Conservation (phyloP, 1,284 basidiomycete genomes). For the Paramarasmius palmivorus region DNA sequence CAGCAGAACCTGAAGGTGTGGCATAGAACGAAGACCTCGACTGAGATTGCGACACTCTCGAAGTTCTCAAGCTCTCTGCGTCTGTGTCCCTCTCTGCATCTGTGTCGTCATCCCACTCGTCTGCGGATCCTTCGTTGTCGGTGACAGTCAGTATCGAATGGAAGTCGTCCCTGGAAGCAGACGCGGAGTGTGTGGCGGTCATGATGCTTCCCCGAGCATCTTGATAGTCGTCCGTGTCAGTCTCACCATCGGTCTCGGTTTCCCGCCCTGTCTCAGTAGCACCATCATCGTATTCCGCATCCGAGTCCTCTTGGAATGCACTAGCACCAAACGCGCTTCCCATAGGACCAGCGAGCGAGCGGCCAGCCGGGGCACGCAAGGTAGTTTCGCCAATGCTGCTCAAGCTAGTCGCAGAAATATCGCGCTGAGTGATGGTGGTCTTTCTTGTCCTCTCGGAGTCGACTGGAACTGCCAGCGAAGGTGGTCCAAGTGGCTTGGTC, state of each 20-base stretch:
- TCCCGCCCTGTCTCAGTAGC: conserved; percentile 64
- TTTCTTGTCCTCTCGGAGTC: conserved; percentile 33
- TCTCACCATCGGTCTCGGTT: conserved; percentile 54
- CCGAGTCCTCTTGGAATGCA: conserved; percentile 21
- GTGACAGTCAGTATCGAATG: conserved; percentile 74
- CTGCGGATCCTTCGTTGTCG: conserved; percentile 62
- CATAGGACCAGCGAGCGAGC: conserved; percentile 33
- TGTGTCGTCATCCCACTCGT: conserved; percentile 54
- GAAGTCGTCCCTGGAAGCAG: conserved; percentile 72
- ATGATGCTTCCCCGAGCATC: conserved; percentile 78
- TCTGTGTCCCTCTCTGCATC: no score
- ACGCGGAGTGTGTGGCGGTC: conserved; percentile 47
- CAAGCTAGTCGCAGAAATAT: conserved; percentile 40
- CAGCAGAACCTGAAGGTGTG: conserved; percentile 12
- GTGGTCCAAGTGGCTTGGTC: conserved; percentile 16
- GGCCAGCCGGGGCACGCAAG: conserved; percentile 33
- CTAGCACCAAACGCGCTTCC: conserved; percentile 16
- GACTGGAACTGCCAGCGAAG: conserved; percentile 29
- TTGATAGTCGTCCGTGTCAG: conserved; percentile 77
- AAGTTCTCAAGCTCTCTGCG: conserved; percentile 66
- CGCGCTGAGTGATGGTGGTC: conserved; percentile 48
- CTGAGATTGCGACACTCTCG: conserved; percentile 31
- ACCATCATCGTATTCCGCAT: conserved; percentile 37
- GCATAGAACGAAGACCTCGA: conserved; percentile 13
- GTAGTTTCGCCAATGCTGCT: conserved; percentile 46